Base-by-base conservation (phyloP, 2,329 filamentous ascomycete species). In the Sarocladium brachiariae region DNA sequence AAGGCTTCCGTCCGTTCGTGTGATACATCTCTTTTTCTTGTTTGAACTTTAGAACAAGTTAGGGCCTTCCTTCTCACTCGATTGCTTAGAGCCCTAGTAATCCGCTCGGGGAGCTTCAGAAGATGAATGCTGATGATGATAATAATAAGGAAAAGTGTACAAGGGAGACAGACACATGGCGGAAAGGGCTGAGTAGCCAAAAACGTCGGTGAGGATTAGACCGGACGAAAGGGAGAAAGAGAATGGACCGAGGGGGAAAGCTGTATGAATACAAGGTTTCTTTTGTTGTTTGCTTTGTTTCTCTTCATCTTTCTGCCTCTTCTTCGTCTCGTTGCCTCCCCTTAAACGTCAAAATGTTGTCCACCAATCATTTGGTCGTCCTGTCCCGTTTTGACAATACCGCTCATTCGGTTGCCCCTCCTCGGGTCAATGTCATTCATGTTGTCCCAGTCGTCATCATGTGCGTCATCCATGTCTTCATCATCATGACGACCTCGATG, bases 281-380 rank as follows among this genome's bases (percentile, higher is more conserved):
- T 39, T 7, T 25, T 35, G 13, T 46, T 45, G 30, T 49, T 45
- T 23, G 7, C 13, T 39, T 34, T 37, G 33, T 8, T 16, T 31
- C n/a, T 39, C 24, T 39, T 39, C 35, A 39, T 4, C 37, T 25
- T 25, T 30, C 18, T 18, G 18, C 25, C 48, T 46, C 48, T 31
- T 27, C 27, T 27, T 31, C 30, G n/a, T n/a, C n/a, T n/a, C n/a
- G n/a, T n/a, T n/a, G n/a, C n/a, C 18, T 21, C 31, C 34, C 51
- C 51, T 76, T 72, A 84, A 66, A 81, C 74, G 63, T 86, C 81
- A 65, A 86, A 85, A 52, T 83, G 76, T 46, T 76, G 74, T 52
- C 73, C 73, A 56, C 76, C 78, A 59, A 86, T 80, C 72, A 83
- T 80, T 55, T 81, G 74, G 61, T 83, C 80, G 53, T 86, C 83